phyloP scores from a whole-genome alignment of 139 green algal species.

The Chlorella sp. region DNA sequence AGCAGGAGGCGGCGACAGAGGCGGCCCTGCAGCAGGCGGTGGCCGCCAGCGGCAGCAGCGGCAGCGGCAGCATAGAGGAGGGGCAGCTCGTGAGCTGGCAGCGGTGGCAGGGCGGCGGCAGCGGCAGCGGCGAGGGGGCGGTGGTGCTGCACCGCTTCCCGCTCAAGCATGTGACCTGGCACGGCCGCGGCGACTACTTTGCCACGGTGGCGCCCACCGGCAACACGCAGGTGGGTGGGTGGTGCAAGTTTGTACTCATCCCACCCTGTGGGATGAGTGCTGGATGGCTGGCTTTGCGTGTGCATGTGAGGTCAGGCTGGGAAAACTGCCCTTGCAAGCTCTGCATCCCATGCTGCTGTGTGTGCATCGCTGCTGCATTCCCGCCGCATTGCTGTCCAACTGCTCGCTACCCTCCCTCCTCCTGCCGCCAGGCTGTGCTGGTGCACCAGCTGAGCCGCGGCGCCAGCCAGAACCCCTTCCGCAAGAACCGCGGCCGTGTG shows the following conservation, averaged over 20 bases:
- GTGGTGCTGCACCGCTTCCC: conserved; percentile 53
- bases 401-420: not conserved
- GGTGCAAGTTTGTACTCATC: not conserved
- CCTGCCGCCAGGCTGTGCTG: conserved; percentile 78
- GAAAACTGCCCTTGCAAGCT: not conserved
- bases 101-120: conserved; percentile 13
- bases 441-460: conserved; percentile 94
- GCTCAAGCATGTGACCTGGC: conserved; percentile 84
- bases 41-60: conserved; percentile 6
- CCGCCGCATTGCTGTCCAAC: not conserved
- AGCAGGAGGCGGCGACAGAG: conserved; percentile 24
- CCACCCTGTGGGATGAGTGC: too few relatives aligned
- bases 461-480: conserved; percentile 93
- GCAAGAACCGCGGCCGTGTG: conserved; percentile 91
- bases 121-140: conserved; percentile 35
- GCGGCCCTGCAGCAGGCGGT: conserved; percentile 23
- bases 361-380: not conserved
- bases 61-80: conserved; percentile 5
- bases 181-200: conserved; percentile 95
- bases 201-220: conserved; percentile 79
- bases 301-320: too few relatives aligned
- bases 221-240: conserved; percentile 70
- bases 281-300: too few relatives aligned
- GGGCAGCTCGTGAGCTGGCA: conserved; percentile 40
- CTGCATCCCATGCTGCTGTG: too few relatives aligned